These are phyloP conservation scores for Sphaerosporella brunnea DNA, from an alignment of 495 filamentous ascomycete genomes.

Conservation along the genomic window DNA sequence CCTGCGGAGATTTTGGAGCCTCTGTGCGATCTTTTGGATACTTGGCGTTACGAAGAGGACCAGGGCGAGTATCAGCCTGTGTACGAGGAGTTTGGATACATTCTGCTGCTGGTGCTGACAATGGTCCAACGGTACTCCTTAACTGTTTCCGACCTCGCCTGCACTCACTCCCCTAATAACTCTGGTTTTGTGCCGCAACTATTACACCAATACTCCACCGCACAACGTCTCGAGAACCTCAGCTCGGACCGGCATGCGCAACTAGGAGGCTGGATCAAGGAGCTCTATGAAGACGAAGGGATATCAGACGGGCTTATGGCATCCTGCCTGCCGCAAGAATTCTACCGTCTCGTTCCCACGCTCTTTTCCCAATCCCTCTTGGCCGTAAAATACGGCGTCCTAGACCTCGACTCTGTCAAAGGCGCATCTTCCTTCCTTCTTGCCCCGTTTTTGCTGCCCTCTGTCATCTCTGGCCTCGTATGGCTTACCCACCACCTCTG, in stretches of 20 bases:
- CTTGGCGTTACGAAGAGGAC: conserved; percentile 86
- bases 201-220: conserved; percentile 45
- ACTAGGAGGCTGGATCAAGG: conserved; percentile 67
- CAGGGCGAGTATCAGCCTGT: conserved; percentile 87
- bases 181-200: conserved; percentile 67
- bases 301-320: conserved; percentile 82
- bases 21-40: conserved; percentile 67
- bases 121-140: conserved; percentile 74
- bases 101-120: conserved; percentile 64
- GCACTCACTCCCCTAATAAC: conserved; percentile 29
- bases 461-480: conserved; percentile 59
- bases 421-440: conserved; percentile 80
- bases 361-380: conserved; percentile 70
- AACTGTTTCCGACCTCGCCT: conserved; percentile 47
- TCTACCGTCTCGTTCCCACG: conserved; percentile 79
- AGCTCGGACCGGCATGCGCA: conserved; percentile 57
- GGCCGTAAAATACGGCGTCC: conserved; percentile 48
- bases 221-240: conserved; percentile 45
- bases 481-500: conserved; percentile 75
- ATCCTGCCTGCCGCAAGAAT: conserved; percentile 79
- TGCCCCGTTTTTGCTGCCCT: conserved; percentile 76
- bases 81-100: conserved; percentile 88
- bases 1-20: conserved; percentile 60
- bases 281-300: conserved; percentile 67
- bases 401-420: conserved; percentile 68